Conservation (phyloP, 2,329 filamentous ascomycete species). For the Fusarium sp. region DNA sequence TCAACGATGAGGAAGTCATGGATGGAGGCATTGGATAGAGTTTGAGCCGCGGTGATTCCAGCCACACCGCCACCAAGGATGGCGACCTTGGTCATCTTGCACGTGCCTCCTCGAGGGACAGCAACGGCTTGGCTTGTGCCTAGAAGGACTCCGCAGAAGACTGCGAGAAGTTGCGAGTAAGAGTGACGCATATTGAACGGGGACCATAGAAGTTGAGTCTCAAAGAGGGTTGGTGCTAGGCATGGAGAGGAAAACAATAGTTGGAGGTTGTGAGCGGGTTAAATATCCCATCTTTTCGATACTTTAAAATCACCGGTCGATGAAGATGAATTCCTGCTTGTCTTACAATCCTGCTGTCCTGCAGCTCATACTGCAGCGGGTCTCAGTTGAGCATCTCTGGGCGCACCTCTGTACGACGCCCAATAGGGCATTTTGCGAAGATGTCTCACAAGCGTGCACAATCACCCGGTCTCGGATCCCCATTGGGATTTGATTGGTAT, state of each 20-base stretch:
- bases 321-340: background rate
- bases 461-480: background rate
- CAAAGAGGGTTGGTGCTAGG: background rate
- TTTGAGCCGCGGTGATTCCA: constrained; percentile 74
- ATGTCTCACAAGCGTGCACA: background rate
- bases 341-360: background rate
- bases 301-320: background rate
- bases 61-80: constrained; percentile 68
- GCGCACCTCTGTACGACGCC: background rate
- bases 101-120: constrained; percentile 28
- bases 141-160: constrained; percentile 16
- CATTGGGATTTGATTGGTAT: constrained; percentile 7
- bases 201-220: background rate
- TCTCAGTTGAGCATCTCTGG: background rate
- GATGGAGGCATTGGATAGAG: constrained; percentile 70
- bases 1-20: constrained; percentile 75
- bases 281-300: background rate
- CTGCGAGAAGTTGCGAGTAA: constrained; percentile 4
- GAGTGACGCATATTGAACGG: constrained; percentile 7
- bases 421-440: background rate
- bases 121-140: constrained; percentile 17
- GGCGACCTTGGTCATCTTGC: constrained; percentile 48
- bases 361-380: background rate
- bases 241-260: background rate
- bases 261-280: background rate